Conservation (phyloP, 306 rosid species). For the Cucumis sativus region DNA sequence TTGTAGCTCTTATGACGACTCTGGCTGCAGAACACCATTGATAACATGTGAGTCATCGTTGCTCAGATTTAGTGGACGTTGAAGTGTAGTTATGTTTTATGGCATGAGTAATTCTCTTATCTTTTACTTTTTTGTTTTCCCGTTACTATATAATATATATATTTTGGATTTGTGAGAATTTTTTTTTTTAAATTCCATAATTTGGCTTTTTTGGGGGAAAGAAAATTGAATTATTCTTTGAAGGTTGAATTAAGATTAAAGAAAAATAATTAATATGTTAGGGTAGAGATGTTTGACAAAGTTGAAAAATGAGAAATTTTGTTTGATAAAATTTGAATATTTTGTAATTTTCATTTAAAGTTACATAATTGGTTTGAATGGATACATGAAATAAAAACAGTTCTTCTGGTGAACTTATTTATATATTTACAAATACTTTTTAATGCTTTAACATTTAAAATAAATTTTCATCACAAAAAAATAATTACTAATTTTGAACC, state of each 20-base stretch:
- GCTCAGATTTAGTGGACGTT: neutral
- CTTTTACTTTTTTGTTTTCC: neutral
- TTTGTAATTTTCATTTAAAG: neutral
- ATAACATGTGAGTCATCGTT: conserved; percentile 7
- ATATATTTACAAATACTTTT: no score
- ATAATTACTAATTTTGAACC: no score
- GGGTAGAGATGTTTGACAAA: neutral
- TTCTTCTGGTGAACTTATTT: no score
- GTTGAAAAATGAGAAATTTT: no score
- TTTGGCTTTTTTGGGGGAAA: neutral
- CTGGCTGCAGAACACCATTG: neutral
- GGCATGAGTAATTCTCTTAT: neutral
- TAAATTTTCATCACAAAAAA: no score
- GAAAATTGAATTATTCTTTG: neutral
- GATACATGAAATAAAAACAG: neutral
- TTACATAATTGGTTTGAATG: neutral
- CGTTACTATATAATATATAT: neutral
- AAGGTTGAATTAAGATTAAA: neutral
- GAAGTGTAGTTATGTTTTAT: neutral
- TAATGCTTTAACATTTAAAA: no score
- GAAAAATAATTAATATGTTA: neutral
- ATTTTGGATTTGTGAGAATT: neutral
- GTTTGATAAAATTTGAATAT: neutral
- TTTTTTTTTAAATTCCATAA: neutral
- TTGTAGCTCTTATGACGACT: conserved; percentile 12